Base-by-base conservation (phyloP, 108 stramenopile genomes). In the Nitzschia sp. region DNA sequence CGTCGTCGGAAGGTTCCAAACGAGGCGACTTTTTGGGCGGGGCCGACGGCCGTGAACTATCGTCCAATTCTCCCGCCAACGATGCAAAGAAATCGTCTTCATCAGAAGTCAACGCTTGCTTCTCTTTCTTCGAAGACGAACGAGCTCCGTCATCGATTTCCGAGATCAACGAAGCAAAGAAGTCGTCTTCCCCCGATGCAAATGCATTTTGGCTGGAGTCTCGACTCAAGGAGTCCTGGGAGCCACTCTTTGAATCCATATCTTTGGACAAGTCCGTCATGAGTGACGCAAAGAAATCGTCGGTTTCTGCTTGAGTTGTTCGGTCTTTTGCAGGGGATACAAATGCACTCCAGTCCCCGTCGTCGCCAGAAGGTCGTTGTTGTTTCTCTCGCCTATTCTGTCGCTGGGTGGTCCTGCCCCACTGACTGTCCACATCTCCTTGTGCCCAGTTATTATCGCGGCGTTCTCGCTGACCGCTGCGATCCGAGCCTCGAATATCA, bases 281-380 rank as follows among this genome's bases (percentile, higher is more conserved):
- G 1, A 93, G 77, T 34, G 84, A 86, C 4, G 83, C 68, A 70
- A 93, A 93, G 61, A 93, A 93, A 75, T 90, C 89, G 59, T 90
- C 86, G 18, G 84, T 83, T 21, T 76, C 70, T 11, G 71, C 66
- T 30, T 46, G 30, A 48, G 5, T 58, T 24, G 70, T 53, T 2
- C 49, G 54, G 56, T 38, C 72, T 53, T 49, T 65, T 15, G 11
- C 49, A 38, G 46, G 67, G 42, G 75, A 73, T 25, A 76, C 79
- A 58, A 83, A 80, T 60, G 78, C 55, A 29, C 80, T 84, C 83
- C 79, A 83, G 54, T 81, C 78, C 59, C 73, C 76, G 31, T 77
- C 68, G 34, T 72, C 70, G 33, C 65, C 71, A 21, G 64, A 51
- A 47, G 13, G 6, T 32, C 71, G 71, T 61, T 42, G 59, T 49